Percentiles rank a stretch among this genome's conserved stretches.
These are phyloP conservation scores for Tetrapisispora taiwanensis DNA, from an alignment of 805 yeast species.

Conservation along the genomic window DNA sequence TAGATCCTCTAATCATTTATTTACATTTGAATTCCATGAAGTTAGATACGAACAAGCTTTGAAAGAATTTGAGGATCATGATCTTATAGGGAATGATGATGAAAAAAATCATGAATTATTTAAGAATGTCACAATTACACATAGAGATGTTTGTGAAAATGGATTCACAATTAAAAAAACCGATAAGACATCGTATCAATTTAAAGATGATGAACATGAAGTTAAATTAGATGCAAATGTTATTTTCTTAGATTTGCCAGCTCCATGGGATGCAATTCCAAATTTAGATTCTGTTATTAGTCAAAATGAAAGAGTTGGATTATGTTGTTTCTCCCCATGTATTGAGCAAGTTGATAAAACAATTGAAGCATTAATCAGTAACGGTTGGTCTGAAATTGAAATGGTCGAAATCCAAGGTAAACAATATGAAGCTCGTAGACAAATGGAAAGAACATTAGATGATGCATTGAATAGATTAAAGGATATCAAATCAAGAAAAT, in stretches of 20 bases:
- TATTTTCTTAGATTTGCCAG: conserved; percentile 84
- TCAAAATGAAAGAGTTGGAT: conserved; percentile 42
- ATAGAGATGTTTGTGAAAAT: conserved; percentile 82
- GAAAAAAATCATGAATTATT: conserved; percentile 5
- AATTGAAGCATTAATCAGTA: conserved; percentile 55
- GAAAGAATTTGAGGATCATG: conserved; percentile 66
- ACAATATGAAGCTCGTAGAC: conserved; percentile 83
- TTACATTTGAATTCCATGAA: conserved; percentile 86
- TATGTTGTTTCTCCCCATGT: conserved; percentile 97
- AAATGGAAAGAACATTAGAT: conserved; percentile 69
- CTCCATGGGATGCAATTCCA: conserved; percentile 94
- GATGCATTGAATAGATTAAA: conserved; percentile 73
- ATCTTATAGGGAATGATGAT: conserved; percentile 28
- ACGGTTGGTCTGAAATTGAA: conserved; percentile 81
- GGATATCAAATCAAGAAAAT: conserved; percentile 67
- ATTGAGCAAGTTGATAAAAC: conserved; percentile 93
- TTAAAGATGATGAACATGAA: conserved; percentile 22
- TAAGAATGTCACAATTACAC: conserved; percentile 57
- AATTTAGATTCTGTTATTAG: conserved; percentile 53
- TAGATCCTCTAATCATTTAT: conserved; percentile 70
- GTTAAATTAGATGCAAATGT: conserved; percentile 49
- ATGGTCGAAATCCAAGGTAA: conserved; percentile 84
- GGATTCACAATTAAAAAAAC: conserved; percentile 53
- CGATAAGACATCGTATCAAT: conserved; percentile 19
- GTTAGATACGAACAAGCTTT: conserved; percentile 72